phyloP scores from a whole-genome alignment of 2,329 filamentous ascomycete genomes.

The Fusarium guadeloupense region DNA sequence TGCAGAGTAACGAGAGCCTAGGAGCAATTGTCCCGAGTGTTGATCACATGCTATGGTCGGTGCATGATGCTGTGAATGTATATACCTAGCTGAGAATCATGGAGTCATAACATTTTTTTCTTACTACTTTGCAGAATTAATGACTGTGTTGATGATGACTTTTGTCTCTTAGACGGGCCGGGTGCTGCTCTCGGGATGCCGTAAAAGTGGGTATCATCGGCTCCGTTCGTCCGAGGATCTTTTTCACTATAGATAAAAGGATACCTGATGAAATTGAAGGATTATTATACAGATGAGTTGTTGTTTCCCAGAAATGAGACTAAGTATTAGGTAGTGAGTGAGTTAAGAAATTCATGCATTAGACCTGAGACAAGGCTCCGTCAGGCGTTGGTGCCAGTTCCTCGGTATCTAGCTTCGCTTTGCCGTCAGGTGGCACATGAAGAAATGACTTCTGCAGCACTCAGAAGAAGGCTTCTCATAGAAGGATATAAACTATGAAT shows the following conservation, averaged over 20 bases:
- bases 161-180: too few species aligned
- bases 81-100: too few species aligned
- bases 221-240: slow-evolving; percentile 30
- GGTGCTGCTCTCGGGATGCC: slow-evolving; percentile 8
- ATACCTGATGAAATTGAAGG: not conserved
- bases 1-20: not conserved
- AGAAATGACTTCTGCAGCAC: not conserved
- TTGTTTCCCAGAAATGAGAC: not conserved
- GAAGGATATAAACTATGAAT: too few species aligned
- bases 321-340: too few species aligned
- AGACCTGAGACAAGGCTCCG: slow-evolving; percentile 1
- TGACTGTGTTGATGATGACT: not conserved
- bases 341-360: not conserved
- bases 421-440: not conserved
- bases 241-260: not conserved
- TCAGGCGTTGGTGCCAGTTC: slow-evolving; percentile 23
- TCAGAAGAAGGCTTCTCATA: not conserved
- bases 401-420: slow-evolving; percentile 23
- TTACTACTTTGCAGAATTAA: too few species aligned
- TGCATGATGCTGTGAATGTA: not conserved
- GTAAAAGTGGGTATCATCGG: slow-evolving; percentile 30
- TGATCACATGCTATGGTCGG: not conserved
- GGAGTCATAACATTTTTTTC: too few species aligned
- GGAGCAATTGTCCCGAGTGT: not conserved
- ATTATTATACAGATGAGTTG: too few species aligned